phyloP scores from a whole-genome alignment of 148 eudicot genomes.

The Agrostemma githago region DNA sequence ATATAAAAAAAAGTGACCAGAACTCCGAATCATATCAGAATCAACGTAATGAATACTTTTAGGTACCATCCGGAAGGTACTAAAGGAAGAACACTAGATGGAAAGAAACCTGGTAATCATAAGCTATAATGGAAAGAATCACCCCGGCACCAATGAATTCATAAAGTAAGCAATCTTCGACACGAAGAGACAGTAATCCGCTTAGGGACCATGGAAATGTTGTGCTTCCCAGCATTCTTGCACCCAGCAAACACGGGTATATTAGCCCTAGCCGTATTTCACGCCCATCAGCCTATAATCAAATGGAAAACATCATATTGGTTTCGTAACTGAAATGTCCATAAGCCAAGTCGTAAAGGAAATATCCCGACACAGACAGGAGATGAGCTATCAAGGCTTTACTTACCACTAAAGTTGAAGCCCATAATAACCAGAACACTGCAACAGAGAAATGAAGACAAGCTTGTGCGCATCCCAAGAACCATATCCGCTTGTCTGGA shows the following conservation, averaged over 20 bases:
- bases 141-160: conserved; percentile 50
- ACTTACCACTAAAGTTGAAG: conserved; percentile 89
- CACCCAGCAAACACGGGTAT: conserved; percentile 87
- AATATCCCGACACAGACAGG: neutral
- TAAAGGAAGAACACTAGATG: conserved; percentile 5
- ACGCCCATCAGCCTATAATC: conserved; percentile 87
- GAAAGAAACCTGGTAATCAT: conserved; percentile 99
- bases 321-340: conserved; percentile 1
- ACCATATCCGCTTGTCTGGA: conserved; percentile 74
- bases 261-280: conserved; percentile 74
- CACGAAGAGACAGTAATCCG: conserved; percentile 55
- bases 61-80: neutral
- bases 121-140: conserved; percentile 63
- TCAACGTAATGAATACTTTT: neutral
- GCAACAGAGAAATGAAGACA: conserved; percentile 68
- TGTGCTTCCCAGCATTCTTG: conserved; percentile 95
- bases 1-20: conserved; percentile 62
- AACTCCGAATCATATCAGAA: conserved; percentile 45
- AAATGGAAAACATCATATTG: conserved; percentile 3
- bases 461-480: conserved; percentile 72
- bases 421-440: conserved; percentile 88
- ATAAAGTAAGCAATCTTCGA: conserved; percentile 69
- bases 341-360: neutral
- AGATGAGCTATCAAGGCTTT: conserved; percentile 18
- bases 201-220: conserved; percentile 67